Evolutionary conservation across 345 rosid species (phyloP).

Genomic region (Eutrema heterophyllum): DNA sequence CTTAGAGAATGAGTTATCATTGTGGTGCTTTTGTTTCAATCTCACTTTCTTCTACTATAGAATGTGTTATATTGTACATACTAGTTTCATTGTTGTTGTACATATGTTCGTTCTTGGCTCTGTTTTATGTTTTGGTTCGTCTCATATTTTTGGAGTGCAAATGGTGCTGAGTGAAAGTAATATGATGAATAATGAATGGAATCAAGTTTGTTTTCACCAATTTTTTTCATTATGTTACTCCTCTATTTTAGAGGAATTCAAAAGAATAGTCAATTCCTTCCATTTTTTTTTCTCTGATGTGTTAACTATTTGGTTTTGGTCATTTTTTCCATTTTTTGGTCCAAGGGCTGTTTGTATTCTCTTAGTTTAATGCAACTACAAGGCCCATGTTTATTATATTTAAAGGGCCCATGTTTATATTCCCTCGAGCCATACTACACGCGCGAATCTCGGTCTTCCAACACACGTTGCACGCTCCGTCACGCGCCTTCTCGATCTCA

Average conservation of each 20-base stretch:
- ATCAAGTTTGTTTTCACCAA: no score
- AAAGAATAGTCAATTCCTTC: no score
- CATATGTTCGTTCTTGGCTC: neutral
- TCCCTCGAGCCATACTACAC: neutral
- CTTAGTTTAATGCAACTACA: neutral
- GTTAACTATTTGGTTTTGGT: no score
- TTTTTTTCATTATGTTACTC: no score
- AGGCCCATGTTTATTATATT: constrained; percentile 3
- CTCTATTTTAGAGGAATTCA: no score
- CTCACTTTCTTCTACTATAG: neutral
- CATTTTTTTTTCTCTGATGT: no score
- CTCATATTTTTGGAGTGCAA: neutral
- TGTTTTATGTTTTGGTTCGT: neutral
- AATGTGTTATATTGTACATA: neutral
- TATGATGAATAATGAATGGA: no score
- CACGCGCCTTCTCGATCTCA: constrained; percentile 11
- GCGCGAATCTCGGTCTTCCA: constrained; percentile 2
- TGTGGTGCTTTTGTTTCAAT: neutral
- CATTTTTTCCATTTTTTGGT: neutral
- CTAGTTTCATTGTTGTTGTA: neutral
- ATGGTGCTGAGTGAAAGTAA: no score
- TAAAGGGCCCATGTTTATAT: neutral
- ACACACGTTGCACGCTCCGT: neutral
- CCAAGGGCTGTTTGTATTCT: neutral
- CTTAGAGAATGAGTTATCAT: neutral